Evolutionary conservation across 1,284 basidiomycete species (phyloP).

Genomic region (Rhodotorula sp.): DNA sequence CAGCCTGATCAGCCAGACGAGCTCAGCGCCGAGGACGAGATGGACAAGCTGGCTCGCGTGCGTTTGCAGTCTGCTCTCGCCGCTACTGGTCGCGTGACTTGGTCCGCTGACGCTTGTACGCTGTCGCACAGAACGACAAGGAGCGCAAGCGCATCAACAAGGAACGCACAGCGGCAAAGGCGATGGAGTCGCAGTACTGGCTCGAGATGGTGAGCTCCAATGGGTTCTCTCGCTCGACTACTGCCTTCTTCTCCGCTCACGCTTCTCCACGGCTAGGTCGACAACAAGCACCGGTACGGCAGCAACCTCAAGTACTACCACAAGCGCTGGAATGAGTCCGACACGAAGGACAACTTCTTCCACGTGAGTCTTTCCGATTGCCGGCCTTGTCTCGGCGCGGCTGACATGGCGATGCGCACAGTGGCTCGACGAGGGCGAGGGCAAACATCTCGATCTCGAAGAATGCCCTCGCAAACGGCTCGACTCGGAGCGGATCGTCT

Average conservation of each 20-base stretch:
- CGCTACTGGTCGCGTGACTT: background rate
- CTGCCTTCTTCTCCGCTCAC: no score
- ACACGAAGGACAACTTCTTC: conserved; percentile 71
- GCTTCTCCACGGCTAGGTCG: conserved; percentile 48
- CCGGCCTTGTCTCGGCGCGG: background rate
- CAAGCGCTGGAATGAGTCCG: conserved; percentile 62
- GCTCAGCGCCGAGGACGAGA: conserved; percentile 34
- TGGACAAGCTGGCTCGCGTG: conserved; percentile 16
- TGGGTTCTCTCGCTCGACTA: background rate
- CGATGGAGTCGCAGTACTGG: conserved; percentile 42
- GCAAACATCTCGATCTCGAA: conserved; percentile 64
- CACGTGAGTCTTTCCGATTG: conserved; percentile 56
- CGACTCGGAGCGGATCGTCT: conserved; percentile 64
- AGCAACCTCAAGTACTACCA: conserved; percentile 66
- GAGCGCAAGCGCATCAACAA: conserved; percentile 24
- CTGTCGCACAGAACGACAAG: conserved; percentile 14
- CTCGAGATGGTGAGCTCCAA: conserved; percentile 10
- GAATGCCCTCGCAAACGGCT: conserved; percentile 68
- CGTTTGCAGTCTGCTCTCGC: background rate
- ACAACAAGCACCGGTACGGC: conserved; percentile 68
- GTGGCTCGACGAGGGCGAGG: conserved; percentile 71
- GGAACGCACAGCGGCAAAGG: conserved; percentile 33
- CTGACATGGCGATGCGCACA: background rate
- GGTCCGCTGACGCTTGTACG: background rate
- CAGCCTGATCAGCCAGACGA: conserved; percentile 10